These are phyloP conservation scores for Pseudocercospora musae DNA, from an alignment of 2,329 filamentous ascomycete genomes.

Conservation along the genomic window DNA sequence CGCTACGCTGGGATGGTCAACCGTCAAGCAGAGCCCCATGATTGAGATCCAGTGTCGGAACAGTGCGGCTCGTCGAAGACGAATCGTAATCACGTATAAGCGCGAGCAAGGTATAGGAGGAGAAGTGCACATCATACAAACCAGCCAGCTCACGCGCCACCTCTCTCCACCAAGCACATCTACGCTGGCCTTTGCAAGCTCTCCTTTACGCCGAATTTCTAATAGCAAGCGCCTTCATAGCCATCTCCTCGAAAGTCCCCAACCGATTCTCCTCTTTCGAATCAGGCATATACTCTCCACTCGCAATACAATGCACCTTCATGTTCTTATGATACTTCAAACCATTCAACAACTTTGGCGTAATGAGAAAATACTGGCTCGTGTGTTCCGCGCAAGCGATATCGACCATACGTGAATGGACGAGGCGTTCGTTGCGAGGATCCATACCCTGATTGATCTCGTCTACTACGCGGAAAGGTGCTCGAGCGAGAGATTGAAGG, in stretches of 20 bases:
- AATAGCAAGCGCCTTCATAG: slow-evolving; percentile 30
- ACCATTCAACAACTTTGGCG: slow-evolving; percentile 84
- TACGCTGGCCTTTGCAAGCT: background rate
- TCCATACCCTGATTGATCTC: slow-evolving; percentile 99
- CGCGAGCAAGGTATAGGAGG: background rate
- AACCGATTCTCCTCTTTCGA: slow-evolving; percentile 38
- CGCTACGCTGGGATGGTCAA: too few relatives aligned
- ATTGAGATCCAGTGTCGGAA: too few relatives aligned
- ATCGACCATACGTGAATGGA: slow-evolving; percentile 96
- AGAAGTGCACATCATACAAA: background rate
- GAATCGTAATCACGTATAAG: background rate
- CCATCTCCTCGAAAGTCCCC: slow-evolving; percentile 42
- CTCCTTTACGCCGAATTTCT: slow-evolving; percentile 8
- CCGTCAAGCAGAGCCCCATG: too few relatives aligned
- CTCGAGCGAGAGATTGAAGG: slow-evolving; percentile 85
- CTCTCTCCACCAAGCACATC: background rate
- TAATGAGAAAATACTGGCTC: slow-evolving; percentile 88
- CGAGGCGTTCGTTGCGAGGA: slow-evolving; percentile 94
- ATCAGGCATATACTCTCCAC: slow-evolving; percentile 64
- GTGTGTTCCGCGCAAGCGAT: slow-evolving; percentile 71
- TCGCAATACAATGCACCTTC: slow-evolving; percentile 90
- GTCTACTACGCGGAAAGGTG: slow-evolving; percentile 96
- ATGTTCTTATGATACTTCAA: slow-evolving; percentile 86
- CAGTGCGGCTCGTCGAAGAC: background rate
- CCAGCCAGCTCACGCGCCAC: background rate